Evolutionary conservation across 2,329 filamentous ascomycete genomes (phyloP).

Genomic region (Apiospora saccharicola): DNA sequence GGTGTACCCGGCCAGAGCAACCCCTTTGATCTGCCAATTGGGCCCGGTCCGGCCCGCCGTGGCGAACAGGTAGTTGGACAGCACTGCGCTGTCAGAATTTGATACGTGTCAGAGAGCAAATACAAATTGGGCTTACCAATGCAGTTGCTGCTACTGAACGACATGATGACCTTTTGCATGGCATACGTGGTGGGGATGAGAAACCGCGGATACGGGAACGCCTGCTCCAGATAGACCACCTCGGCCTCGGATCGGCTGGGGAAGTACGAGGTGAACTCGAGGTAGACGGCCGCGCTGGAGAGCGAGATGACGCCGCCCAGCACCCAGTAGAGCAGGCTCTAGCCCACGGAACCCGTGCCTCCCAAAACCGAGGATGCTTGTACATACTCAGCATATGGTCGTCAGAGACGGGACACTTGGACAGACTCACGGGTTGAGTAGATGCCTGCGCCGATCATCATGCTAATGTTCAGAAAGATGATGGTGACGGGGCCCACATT

Average conservation of each 20-base stretch:
- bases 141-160: conserved; percentile 71
- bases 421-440: conserved; percentile 66
- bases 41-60: conserved; percentile 9
- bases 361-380: conserved; percentile 58
- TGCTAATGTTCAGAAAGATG: conserved; percentile 66
- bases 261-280: conserved; percentile 71
- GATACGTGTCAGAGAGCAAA: not conserved
- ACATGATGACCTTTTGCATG: conserved; percentile 67
- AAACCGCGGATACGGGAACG: conserved; percentile 68
- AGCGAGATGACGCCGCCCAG: conserved; percentile 67
- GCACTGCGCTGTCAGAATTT: not conserved
- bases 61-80: conserved; percentile 25
- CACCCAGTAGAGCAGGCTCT: conserved; percentile 70
- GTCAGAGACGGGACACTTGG: too few relatives aligned
- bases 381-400: too few relatives aligned
- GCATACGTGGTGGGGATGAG: conserved; percentile 72
- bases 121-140: conserved; percentile 50
- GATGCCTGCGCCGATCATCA: conserved; percentile 71
- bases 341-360: conserved; percentile 67
- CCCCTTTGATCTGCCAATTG: conserved; percentile 27
- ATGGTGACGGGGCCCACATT: conserved; percentile 63
- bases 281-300: conserved; percentile 64
- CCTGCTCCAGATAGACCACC: conserved; percentile 73
- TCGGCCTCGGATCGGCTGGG: conserved; percentile 71
- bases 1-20: conserved; percentile 25